These are phyloP conservation scores for Candida koratica DNA, from an alignment of 805 yeast genomes.

Conservation along the genomic window DNA sequence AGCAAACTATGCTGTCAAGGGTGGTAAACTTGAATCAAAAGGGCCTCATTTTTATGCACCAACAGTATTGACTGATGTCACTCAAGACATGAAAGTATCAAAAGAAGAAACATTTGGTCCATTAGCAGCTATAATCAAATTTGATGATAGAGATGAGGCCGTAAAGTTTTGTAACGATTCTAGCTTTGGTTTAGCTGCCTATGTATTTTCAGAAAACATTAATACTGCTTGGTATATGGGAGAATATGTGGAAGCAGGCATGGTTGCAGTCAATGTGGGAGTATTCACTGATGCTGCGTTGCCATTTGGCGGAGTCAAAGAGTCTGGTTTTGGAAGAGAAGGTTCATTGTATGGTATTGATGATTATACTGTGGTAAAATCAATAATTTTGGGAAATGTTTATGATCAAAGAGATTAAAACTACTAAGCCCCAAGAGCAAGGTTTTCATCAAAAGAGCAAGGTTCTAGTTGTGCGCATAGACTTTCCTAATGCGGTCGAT, in stretches of 20 bases:
- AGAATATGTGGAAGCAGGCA: constrained; percentile 59
- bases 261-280: constrained; percentile 62
- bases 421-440: no score
- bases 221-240: constrained; percentile 50
- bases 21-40: constrained; percentile 45
- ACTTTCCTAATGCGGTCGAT: constrained; percentile 1
- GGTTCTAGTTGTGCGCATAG: no score
- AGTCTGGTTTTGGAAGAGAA: constrained; percentile 79
- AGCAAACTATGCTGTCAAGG: constrained; percentile 47
- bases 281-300: constrained; percentile 54
- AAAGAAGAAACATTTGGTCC: constrained; percentile 67
- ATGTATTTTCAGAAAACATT: constrained; percentile 51
- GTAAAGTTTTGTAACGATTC: constrained; percentile 52
- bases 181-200: constrained; percentile 56
- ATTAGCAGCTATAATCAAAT: constrained; percentile 53
- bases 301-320: constrained; percentile 76
- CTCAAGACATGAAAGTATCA: constrained; percentile 47
- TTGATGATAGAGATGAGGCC: constrained; percentile 52
- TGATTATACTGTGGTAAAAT: constrained; percentile 60
- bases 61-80: constrained; percentile 49
- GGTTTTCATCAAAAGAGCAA: no score
- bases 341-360: constrained; percentile 74
- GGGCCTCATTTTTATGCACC: constrained; percentile 56
- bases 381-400: constrained; percentile 48
- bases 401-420: constrained; percentile 15